These are phyloP conservation scores for Boletus vermiculosoides DNA, from an alignment of 768 basidiomycete species.

Conservation along the genomic window DNA sequence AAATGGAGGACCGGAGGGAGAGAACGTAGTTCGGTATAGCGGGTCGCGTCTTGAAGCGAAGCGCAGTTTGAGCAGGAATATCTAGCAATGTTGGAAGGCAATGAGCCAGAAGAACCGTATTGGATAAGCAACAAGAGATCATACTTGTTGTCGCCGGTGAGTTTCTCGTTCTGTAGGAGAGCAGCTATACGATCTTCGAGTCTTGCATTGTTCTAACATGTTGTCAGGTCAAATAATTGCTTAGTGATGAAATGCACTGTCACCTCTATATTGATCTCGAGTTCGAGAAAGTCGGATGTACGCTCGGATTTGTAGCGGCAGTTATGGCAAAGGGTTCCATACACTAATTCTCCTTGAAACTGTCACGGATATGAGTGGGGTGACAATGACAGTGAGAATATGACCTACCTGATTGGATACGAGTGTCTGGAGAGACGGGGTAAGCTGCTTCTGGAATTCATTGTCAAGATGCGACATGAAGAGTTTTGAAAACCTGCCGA, in stretches of 20 bases:
- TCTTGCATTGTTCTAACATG: slow-evolving; percentile 58
- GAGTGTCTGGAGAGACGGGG: slow-evolving; percentile 60
- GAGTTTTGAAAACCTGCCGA: slow-evolving; percentile 82
- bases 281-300: slow-evolving; percentile 74
- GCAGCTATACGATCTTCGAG: slow-evolving; percentile 73
- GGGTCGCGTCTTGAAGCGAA: slow-evolving; percentile 71
- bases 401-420: slow-evolving; percentile 66
- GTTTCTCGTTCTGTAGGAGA: slow-evolving; percentile 63
- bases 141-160: slow-evolving; percentile 85
- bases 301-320: slow-evolving; percentile 72
- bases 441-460: slow-evolving; percentile 82
- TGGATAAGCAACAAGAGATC: slow-evolving; percentile 1
- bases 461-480: slow-evolving; percentile 87
- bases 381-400: background rate
- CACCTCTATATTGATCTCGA: slow-evolving; percentile 84
- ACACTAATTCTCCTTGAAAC: slow-evolving; percentile 87
- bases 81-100: slow-evolving; percentile 36
- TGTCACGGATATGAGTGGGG: slow-evolving; percentile 31
- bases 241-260: background rate
- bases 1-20: slow-evolving; percentile 91
- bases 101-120: background rate
- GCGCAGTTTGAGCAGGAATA: slow-evolving; percentile 81
- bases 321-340: slow-evolving; percentile 72
- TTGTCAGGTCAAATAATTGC: background rate
- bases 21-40: slow-evolving; percentile 64